These are phyloP conservation scores for Talaromyces nanjingensis DNA, from an alignment of 495 filamentous ascomycete genomes.

Conservation along the genomic window DNA sequence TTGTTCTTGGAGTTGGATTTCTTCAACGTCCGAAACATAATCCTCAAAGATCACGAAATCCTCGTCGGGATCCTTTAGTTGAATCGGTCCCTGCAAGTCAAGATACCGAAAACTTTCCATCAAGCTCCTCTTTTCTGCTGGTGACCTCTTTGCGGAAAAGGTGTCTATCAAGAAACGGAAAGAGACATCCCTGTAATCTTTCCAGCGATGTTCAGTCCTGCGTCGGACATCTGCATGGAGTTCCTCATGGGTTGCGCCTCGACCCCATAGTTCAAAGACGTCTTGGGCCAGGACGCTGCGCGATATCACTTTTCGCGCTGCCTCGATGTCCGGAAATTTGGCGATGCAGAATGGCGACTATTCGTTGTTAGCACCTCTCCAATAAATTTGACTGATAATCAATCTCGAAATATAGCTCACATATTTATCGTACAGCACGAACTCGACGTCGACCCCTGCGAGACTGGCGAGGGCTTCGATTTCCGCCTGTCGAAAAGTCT, in stretches of 20 bases:
- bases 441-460: slow-evolving; percentile 57
- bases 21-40: slow-evolving; percentile 47
- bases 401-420: slow-evolving; percentile 39
- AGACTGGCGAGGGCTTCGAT: slow-evolving; percentile 74
- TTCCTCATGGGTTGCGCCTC: slow-evolving; percentile 55
- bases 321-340: slow-evolving; percentile 54
- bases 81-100: slow-evolving; percentile 67
- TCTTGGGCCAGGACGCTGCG: slow-evolving; percentile 74
- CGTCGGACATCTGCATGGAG: slow-evolving; percentile 59
- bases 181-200: slow-evolving; percentile 47
- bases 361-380: slow-evolving; percentile 9
- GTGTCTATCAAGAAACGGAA: slow-evolving; percentile 80
- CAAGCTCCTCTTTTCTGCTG: slow-evolving; percentile 51
- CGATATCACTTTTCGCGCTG: slow-evolving; percentile 57
- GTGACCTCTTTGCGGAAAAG: slow-evolving; percentile 62
- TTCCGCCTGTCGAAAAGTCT: slow-evolving; percentile 83
- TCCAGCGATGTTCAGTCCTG: slow-evolving; percentile 58
- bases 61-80: slow-evolving; percentile 62
- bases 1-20: background rate
- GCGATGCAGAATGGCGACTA: slow-evolving; percentile 88
- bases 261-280: slow-evolving; percentile 86
- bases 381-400: background rate
- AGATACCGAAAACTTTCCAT: slow-evolving; percentile 80
- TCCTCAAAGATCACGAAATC: slow-evolving; percentile 76
- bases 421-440: slow-evolving; percentile 62